A percentile compares a stretch with the other conserved stretches of the same genome.
Evolutionary conservation across 164 flowering plant genomes (phyloP).

Genomic region (Amborella trichopoda): DNA sequence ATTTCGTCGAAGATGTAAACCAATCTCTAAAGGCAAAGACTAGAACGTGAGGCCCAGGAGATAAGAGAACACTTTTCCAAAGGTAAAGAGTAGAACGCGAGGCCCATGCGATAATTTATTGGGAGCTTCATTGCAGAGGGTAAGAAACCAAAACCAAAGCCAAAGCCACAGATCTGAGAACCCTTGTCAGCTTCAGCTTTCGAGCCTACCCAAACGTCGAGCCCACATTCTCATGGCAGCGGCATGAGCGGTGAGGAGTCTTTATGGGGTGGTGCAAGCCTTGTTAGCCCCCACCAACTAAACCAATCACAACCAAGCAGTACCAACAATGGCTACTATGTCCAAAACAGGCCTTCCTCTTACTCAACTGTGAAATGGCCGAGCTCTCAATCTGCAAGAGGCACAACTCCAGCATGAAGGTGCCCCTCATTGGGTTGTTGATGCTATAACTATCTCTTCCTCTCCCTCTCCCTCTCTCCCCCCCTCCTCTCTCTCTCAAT

Average conservation of each 20-base stretch:
- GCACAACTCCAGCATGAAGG: slow-evolving; percentile 6
- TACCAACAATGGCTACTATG: slow-evolving; percentile 39
- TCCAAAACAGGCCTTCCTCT: too few relatives aligned
- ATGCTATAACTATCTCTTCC: not conserved
- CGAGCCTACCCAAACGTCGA: slow-evolving; percentile 38
- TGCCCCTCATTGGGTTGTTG: not conserved
- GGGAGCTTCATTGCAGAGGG: slow-evolving; percentile 63
- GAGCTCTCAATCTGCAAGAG: slow-evolving; percentile 9
- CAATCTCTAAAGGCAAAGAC: too few relatives aligned
- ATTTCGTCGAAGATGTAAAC: too few relatives aligned
- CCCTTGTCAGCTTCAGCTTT: slow-evolving; percentile 32
- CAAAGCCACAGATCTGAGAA: slow-evolving; percentile 15
- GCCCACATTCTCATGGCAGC: slow-evolving; percentile 30
- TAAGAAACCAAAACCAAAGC: slow-evolving; percentile 41
- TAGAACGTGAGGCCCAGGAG: too few relatives aligned
- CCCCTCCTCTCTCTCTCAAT: too few relatives aligned
- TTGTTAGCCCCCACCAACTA: slow-evolving; percentile 20
- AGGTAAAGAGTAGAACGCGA: too few relatives aligned
- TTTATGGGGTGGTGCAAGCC: slow-evolving; percentile 48
- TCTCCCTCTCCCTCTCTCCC: too few relatives aligned
- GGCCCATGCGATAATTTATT: too few relatives aligned
- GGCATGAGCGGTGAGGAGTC: slow-evolving; percentile 51
- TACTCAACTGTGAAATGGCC: slow-evolving; percentile 48
- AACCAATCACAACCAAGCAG: slow-evolving; percentile 29
- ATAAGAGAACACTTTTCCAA: too few relatives aligned